A percentile compares a stretch with the other conserved stretches of the same genome.
Evolutionary conservation across 1,284 basidiomycete species (phyloP).

Genomic region (Ceraceosorus guamensis): DNA sequence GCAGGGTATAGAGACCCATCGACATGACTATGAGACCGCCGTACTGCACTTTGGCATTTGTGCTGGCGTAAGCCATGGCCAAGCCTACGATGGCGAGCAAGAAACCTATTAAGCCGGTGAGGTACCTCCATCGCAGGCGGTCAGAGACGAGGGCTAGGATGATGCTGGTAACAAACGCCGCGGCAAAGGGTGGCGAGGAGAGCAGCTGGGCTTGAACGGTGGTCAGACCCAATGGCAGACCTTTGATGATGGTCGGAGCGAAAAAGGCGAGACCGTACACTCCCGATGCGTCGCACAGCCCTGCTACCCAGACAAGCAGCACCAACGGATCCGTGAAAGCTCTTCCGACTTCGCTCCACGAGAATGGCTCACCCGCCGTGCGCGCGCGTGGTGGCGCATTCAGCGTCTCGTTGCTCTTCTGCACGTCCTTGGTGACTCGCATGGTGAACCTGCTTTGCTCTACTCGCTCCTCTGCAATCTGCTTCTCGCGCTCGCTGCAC

Average conservation of each 20-base stretch:
- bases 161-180: conserved; percentile 31
- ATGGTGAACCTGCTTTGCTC: not conserved
- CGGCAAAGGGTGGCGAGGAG: conserved; percentile 33
- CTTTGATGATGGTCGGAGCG: conserved; percentile 36
- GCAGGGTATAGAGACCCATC: conserved; percentile 23
- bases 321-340: conserved; percentile 29
- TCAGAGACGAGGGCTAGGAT: conserved; percentile 32
- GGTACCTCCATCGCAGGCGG: conserved; percentile 23
- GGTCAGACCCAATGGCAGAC: conserved; percentile 21
- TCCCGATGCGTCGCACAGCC: conserved; percentile 25
- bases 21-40: conserved; percentile 34
- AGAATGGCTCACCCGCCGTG: conserved; percentile 3
- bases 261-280: conserved; percentile 39
- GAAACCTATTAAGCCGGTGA: conserved; percentile 18
- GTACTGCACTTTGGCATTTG: conserved; percentile 18
- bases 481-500: conserved; percentile 22
- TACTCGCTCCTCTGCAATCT: conserved; percentile 9
- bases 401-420: not conserved
- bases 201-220: conserved; percentile 29
- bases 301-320: conserved; percentile 19
- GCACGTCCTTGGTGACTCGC: not conserved
- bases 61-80: conserved; percentile 24
- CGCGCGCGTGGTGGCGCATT: not conserved
- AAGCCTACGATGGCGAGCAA: conserved; percentile 27
- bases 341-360: conserved; percentile 20